Evolutionary conservation across 2,329 filamentous ascomycete genomes (phyloP), one percentile per base, ranked within the genome.

Genomic region (Triangularia verruculosa): DNA sequence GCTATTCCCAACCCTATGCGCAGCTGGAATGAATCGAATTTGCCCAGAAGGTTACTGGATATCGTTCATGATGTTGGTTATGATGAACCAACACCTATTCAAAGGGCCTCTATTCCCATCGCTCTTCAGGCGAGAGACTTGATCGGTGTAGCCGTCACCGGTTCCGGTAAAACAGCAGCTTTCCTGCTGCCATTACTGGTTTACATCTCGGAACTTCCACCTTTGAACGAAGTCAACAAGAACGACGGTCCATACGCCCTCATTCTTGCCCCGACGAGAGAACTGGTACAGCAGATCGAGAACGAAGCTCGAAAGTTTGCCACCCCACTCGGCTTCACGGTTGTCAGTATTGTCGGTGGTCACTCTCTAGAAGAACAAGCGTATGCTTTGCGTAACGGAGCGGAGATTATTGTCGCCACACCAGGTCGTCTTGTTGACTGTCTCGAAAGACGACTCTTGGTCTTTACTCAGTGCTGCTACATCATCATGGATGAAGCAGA

Each of bases 401-500:
- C 94, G 1, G 94, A 99, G 76, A 98, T 99, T 70, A 91, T 99
- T 72, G 97, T 99, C 69, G 95, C 95, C n/a, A 99, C 95, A 0
- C 95, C 95, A 0, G 95, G 95, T 79, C 93, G 95, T 83, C 85
- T 99, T 0, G 91, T 98, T 8, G 95, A 99, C 79, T 98, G 93
- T 77, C 95, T 99, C 70, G 95, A 99, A 77, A 86, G 95, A 17
- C 89, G 94, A 32, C 87, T 98, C 28, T 83, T 98, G 1, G 94
- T 99, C 1, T 85, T 98, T 56, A 89, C 88, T n/a, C 95, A 98
- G 78, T 98, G 95, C 77, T 97, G 93, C 79, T 98, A 98, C 78
- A 86, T 98, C 62, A 97, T 99, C 78, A 97, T 99, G 94, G 95
- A 99, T 76, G 95, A 99, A 84, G 95, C 95, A 39, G 95, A 99